Percentiles rank a stretch among this genome's conserved stretches.
phyloP scores from a whole-genome alignment of 306 rosid genomes.

The Comarum palustre region DNA sequence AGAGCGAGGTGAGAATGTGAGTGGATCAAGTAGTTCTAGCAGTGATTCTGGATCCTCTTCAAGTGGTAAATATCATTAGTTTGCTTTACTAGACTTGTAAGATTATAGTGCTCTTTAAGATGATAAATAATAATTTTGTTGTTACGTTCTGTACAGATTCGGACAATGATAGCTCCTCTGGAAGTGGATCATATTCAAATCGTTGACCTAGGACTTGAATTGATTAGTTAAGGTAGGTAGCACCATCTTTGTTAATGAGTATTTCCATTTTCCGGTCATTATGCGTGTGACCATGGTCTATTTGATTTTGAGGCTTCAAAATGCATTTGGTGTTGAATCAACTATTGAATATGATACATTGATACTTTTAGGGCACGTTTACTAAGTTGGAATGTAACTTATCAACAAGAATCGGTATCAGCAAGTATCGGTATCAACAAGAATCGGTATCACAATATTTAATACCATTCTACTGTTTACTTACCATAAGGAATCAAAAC shows the following conservation, averaged over 20 bases:
- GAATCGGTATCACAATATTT: no score
- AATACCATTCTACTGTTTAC: no score
- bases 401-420: no score
- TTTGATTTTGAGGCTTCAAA: conserved; percentile 12
- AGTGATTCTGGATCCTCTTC: conserved; percentile 63
- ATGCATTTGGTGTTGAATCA: neutral
- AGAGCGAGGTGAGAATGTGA: conserved; percentile 37
- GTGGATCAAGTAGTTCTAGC: conserved; percentile 64
- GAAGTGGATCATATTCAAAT: conserved; percentile 65
- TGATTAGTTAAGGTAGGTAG: conserved; percentile 13
- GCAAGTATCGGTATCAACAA: no score
- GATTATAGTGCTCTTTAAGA: conserved; percentile 7
- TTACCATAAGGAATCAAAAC: no score
- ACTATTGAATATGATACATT: neutral
- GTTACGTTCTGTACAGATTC: conserved; percentile 55
- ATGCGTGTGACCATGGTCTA: neutral
- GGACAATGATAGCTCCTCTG: conserved; percentile 61
- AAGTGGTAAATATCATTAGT: conserved; percentile 7
- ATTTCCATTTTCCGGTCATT: conserved; percentile 5
- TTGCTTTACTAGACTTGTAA: neutral
- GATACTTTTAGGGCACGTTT: neutral
- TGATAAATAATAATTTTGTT: neutral
- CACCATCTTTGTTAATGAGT: neutral
- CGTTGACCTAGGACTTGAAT: conserved; percentile 46
- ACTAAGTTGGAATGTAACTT: no score